Evolutionary conservation across 345 rosid species (phyloP), one percentile per base, ranked within the genome.

Genomic region (Populus ilicifolia): DNA sequence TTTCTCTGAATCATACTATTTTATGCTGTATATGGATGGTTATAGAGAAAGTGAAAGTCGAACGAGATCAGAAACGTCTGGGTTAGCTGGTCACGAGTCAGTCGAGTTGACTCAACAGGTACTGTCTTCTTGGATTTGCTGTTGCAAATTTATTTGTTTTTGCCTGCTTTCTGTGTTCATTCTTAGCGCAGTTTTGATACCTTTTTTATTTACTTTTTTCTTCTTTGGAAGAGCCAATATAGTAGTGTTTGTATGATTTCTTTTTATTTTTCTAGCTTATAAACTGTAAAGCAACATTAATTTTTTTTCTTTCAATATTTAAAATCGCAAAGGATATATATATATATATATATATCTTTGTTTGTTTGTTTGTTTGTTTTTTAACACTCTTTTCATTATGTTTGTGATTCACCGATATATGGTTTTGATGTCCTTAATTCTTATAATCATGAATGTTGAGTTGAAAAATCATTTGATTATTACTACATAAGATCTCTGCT

Each of bases 51-150:
- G 59, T 56, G 80, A 67, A 70, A 73, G 74, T 76, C 78, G 78
- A 52, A 65, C 77, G 62, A 80, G 77, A 79, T 82, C 88, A 11
- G 75, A 78, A 18, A 25, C 84, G 0, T 79, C 86, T 20, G 87
- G 71, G 63, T 69, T 71, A 35, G 48, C 78, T 35, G 52, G 56
- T 27, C 39, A 56, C 65, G 74, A 65, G 33, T 73, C 88, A 35
- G 76, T 9, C 67, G 84, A 73, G 73, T 80, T 81, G 23, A 74
- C 79, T 33, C 81, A 74, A 25, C 85, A 73, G 27, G 83, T 79
- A 33, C 35, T 78, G 83, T 86, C 86, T 81, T 68, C 29, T 11
- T 43, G 29, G 54, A 67, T 35, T 18, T 8, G 29, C n/a, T 20
- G 0, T 59, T 35, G n/a, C n/a, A 10, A 18, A 8, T 4, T 62